phyloP scores from a whole-genome alignment of 768 basidiomycete genomes.

The Rhodotorula babjevae region DNA sequence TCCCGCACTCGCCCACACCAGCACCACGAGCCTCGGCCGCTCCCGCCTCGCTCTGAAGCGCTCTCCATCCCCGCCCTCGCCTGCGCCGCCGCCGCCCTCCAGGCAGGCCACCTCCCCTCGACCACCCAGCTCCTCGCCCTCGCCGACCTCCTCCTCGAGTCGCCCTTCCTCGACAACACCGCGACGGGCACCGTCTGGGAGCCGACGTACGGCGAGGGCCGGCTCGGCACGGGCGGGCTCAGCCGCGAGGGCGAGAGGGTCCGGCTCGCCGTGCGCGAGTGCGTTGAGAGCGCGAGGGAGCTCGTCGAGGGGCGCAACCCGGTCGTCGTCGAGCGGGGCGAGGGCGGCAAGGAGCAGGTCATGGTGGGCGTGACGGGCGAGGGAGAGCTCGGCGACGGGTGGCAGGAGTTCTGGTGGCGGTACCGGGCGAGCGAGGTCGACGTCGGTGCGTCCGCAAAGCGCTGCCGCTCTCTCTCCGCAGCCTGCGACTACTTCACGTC shows the following conservation, averaged over 20 bases:
- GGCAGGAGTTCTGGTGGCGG: constrained; percentile 28
- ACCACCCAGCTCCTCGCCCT: constrained; percentile 2
- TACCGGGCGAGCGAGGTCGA: neutral
- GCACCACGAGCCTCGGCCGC: neutral
- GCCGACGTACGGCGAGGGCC: constrained; percentile 4
- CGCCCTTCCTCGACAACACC: neutral
- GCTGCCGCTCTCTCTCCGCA: neutral
- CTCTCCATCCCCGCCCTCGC: constrained; percentile 15
- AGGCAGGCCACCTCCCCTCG: constrained; percentile 22
- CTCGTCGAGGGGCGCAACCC: constrained; percentile 18
- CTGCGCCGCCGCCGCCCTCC: constrained; percentile 3
- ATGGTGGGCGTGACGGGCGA: constrained; percentile 3
- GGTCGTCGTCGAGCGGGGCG: neutral
- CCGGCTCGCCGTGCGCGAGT: constrained; percentile 3
- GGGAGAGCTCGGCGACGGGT: constrained; percentile 2
- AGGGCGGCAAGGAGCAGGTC: neutral
- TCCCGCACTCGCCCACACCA: neutral
- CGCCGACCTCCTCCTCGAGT: neutral
- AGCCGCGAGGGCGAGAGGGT: constrained; percentile 19
- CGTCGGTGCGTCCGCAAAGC: neutral
- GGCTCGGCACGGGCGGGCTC: constrained; percentile 8
- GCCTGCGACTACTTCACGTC: too few relatives aligned
- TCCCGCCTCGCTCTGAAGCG: neutral
- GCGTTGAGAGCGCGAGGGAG: neutral
- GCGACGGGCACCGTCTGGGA: neutral